A percentile compares a stretch with the other conserved stretches of the same genome.
These are phyloP conservation scores for Geranomyces variabilis DNA, from an alignment of 192 early-diverging fungal genomes.

Conservation along the genomic window DNA sequence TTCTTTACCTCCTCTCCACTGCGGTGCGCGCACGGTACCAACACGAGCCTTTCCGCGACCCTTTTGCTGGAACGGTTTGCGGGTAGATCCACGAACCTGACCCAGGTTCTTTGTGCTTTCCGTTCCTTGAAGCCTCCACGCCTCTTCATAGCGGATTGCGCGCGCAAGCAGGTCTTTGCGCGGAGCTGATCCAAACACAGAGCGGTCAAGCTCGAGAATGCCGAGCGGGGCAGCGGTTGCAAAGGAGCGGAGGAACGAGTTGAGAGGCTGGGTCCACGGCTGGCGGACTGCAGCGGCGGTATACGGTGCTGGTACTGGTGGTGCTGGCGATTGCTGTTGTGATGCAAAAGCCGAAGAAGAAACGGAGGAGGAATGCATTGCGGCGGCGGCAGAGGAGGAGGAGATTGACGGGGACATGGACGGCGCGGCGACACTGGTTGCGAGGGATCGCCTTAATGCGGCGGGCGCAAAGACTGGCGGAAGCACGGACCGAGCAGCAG, in stretches of 20 bases:
- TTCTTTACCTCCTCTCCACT: constrained; percentile 78
- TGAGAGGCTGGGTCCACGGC: constrained; percentile 40
- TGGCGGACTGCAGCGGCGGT: not conserved
- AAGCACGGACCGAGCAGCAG: too few relatives aligned
- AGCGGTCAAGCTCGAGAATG: constrained; percentile 70
- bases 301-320: not conserved
- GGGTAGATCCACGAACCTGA: constrained; percentile 82
- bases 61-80: constrained; percentile 88
- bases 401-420: too few relatives aligned
- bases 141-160: constrained; percentile 85
- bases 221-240: constrained; percentile 70
- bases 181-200: constrained; percentile 75
- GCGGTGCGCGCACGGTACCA: constrained; percentile 81
- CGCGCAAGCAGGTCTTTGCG: constrained; percentile 84
- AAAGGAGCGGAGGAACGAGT: constrained; percentile 80
- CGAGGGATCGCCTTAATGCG: not conserved
- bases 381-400: too few relatives aligned
- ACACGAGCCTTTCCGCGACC: constrained; percentile 91
- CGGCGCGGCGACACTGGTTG: not conserved
- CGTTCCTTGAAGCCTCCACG: constrained; percentile 79
- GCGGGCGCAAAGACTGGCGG: not conserved
- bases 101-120: constrained; percentile 76
- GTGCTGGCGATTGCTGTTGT: not conserved
- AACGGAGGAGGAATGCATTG: too few relatives aligned
- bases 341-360: too few relatives aligned